Conservation (phyloP, 2,329 filamentous ascomycete genomes). For the Ilyonectria mors-panacis region DNA sequence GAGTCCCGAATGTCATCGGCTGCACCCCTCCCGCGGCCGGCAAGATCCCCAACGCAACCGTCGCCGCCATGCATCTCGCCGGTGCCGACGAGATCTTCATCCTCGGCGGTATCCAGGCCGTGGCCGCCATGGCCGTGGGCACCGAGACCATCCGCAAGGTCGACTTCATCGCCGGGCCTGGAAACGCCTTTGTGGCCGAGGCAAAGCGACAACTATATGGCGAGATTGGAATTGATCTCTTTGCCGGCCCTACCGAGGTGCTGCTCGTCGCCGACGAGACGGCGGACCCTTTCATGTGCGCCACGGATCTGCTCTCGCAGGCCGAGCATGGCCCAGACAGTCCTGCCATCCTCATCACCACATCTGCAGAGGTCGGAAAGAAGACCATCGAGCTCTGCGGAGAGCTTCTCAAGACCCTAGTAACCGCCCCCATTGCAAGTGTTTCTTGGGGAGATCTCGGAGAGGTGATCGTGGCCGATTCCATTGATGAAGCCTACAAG, state of each 20-base stretch:
- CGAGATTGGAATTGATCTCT: constrained; percentile 34
- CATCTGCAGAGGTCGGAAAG: constrained; percentile 18
- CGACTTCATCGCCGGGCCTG: constrained; percentile 35
- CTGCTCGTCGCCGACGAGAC: constrained; percentile 32
- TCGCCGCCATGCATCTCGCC: constrained; percentile 31
- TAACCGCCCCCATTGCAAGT: constrained; percentile 22
- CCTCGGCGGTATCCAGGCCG: constrained; percentile 31
- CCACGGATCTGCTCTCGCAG: constrained; percentile 23
- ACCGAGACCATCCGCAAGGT: constrained; percentile 34
- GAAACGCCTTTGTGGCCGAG: constrained; percentile 36
- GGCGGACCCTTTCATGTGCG: constrained; percentile 29
- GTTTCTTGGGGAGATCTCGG: constrained; percentile 30
- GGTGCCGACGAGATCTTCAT: constrained; percentile 33
- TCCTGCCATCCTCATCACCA: constrained; percentile 25
- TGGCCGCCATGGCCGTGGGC: constrained; percentile 35
- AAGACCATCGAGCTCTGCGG: constrained; percentile 24
- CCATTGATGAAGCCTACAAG: constrained; percentile 28
- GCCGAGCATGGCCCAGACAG: constrained; percentile 22
- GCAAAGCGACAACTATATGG: constrained; percentile 34
- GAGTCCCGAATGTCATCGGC: constrained; percentile 29
- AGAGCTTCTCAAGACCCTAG: constrained; percentile 23
- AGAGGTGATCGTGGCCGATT: constrained; percentile 27
- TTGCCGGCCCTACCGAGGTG: constrained; percentile 29
- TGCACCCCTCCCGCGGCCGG: constrained; percentile 32
- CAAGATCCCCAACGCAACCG: constrained; percentile 32